Base-by-base conservation (phyloP, 2,329 filamentous ascomycete species). In the Cladosporium halotolerans region DNA sequence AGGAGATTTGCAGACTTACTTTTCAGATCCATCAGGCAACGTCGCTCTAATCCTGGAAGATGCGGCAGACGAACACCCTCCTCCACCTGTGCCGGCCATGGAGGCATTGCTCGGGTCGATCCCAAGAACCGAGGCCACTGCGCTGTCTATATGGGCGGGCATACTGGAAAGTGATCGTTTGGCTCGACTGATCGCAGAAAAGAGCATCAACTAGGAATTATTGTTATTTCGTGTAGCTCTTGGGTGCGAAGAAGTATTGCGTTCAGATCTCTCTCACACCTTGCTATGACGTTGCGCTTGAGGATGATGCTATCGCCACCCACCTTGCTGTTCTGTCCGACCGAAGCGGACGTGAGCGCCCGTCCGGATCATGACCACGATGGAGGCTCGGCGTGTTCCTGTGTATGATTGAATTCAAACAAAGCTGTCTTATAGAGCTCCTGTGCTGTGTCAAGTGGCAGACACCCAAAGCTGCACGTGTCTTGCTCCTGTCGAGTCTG, bases 31-130 rank as follows among this genome's bases (percentile, higher is more conserved):
- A 60, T 81, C 72, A 13, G 68, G 59, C 3, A 72, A 63, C 50
- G 67, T 71, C 4, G 72, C 72, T 4, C 70, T 73, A 42, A 82
- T 74, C 65, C 84, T 86, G 54, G 79, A 84, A 0, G 85, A 88
- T 0, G 82, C 83, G 1, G 85, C 76, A 58, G 72, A 75, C 53
- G 73, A 75, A 54, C 86, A 87, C 40, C 83, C 83, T 1, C 84
- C 86, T 45, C 83, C 80, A 53, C 85, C 85, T 57, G 84, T 79
- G 3, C 79, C 73, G 1, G 76, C 72, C 10, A 89, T 78, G 41
- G 72, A 78, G 31, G 83, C 78, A 19, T 68, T 70, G 13, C 71
- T 69, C 0, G 78, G 70, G 53, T 85, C 77, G 5, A 89, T 75
- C 5, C 72, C 70, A 3, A 90, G 76, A 8, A 84, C 80, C 52